Base-by-base conservation (phyloP, 1,284 basidiomycete genomes). In the Ceratobasidium sp. region DNA sequence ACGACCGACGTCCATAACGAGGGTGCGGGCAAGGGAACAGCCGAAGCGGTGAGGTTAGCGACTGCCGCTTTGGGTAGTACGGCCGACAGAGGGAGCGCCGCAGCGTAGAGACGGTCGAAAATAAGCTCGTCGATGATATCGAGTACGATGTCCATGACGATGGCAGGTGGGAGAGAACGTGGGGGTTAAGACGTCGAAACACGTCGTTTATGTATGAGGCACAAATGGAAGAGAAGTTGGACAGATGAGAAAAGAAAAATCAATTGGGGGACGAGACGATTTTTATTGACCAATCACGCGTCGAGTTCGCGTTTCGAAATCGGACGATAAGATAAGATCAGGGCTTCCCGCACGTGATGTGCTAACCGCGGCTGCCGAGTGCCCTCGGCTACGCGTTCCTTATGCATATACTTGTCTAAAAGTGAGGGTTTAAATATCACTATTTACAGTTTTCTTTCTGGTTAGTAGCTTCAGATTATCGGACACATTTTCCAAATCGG, bases 131-230 rank as follows among this genome's bases (percentile, higher is more conserved):
- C 96, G 77, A 89, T 89, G 82, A 93, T 79, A 79, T 88, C 82
- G 72, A 97, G 91, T 18, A 96, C 87, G 85, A 96, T 85, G 87
- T 98, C 96, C 96, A 98, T 98, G 75, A 55, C 55, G n/a, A 28
- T 56, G 55, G 23, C 83, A 82, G 77, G 28, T 53, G 71, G 53
- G 73, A 61, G 53, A 72, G 63, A 67, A 33, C 9, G 49, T 55
- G 49, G 63, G 39, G 20, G 63, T n/a, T 13, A 9, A 23, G 56
- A 55, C 56, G 64, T 67, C 44, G 60, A 61, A 33, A 46, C 60
- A 40, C 53, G 73, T 40, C 73, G 61, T 66, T 53, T 67, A 66
- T 46, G 49, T 67, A 66, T 46, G 49, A 58, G 64, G 73, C 23
- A 55, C 53, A 51, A 26, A 60, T 68, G 26, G 66, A 53, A 68